A percentile compares a stretch with the other conserved stretches of the same genome.
These are phyloP conservation scores for Penicillium sp. DNA, from an alignment of 2,329 filamentous ascomycete genomes.

Conservation along the genomic window DNA sequence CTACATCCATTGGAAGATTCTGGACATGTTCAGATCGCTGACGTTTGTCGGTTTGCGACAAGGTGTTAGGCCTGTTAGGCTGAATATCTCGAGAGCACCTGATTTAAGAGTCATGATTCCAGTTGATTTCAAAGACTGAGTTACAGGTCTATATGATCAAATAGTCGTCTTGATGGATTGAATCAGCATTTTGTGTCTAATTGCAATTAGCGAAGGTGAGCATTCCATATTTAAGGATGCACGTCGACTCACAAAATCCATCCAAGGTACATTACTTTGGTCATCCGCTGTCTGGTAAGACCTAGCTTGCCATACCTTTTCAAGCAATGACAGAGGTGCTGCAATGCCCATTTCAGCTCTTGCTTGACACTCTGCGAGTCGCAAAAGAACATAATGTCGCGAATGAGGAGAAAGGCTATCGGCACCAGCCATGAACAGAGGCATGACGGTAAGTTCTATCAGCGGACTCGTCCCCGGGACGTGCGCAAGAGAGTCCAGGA, in stretches of 20 bases:
- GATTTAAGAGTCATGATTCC: neutral
- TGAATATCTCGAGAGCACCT: conserved; percentile 3
- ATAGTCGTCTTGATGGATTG: conserved; percentile 31
- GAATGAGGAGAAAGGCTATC: conserved; percentile 31
- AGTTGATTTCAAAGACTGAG: neutral
- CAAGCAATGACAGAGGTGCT: conserved; percentile 23
- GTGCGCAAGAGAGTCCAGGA: conserved; percentile 29
- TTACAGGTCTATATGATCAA: conserved; percentile 27
- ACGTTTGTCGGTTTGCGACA: conserved; percentile 16
- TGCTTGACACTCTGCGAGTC: conserved; percentile 28
- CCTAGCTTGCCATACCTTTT: conserved; percentile 31
- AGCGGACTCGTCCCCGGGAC: conserved; percentile 25
- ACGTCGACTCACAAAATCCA: conserved; percentile 27
- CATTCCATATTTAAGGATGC: no score
- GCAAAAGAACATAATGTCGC: conserved; percentile 32
- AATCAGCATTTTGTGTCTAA: conserved; percentile 25
- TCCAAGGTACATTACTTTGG: conserved; percentile 30
- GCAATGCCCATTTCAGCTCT: conserved; percentile 30
- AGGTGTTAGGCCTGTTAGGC: conserved; percentile 21
- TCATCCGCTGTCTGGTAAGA: conserved; percentile 22
- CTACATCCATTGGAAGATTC: no score
- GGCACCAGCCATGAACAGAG: conserved; percentile 33
- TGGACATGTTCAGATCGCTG: no score
- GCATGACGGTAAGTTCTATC: conserved; percentile 32
- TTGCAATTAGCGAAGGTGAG: neutral